Evolutionary conservation across 1,284 basidiomycete species (phyloP).

Genomic region (Pyrrhoderma noxium): DNA sequence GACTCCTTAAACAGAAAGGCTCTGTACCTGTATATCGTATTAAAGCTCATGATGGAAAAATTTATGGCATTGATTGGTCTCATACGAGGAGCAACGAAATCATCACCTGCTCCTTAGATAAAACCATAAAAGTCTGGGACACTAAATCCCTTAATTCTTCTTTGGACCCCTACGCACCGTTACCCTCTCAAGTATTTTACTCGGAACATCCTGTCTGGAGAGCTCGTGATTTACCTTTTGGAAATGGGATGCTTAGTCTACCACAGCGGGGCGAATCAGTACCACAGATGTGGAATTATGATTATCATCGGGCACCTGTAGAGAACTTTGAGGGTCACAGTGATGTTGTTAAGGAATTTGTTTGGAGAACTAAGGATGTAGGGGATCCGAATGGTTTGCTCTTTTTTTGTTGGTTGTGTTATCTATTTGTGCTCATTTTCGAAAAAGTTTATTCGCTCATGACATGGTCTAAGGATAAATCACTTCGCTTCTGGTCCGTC

Average conservation of each 20-base stretch:
- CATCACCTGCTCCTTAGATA: conserved; percentile 89
- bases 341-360: conserved; percentile 96
- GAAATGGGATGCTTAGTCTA: conserved; percentile 80
- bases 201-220: conserved; percentile 93
- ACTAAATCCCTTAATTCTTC: conserved; percentile 29
- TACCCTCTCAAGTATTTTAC: conserved; percentile 44
- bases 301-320: conserved; percentile 46
- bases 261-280: conserved; percentile 85
- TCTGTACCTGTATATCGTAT: conserved; percentile 75
- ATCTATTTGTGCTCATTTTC: conserved; percentile 30
- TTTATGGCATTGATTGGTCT: conserved; percentile 96
- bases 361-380: conserved; percentile 73
- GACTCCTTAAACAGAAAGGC: conserved; percentile 57
- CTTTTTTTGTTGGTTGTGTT: neutral
- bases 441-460: conserved; percentile 85
- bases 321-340: conserved; percentile 83
- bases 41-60: conserved; percentile 78
- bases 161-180: conserved; percentile 32
- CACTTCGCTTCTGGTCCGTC: conserved; percentile 88
- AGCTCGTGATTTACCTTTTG: conserved; percentile 89
- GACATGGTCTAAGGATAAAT: conserved; percentile 96
- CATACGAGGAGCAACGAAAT: conserved; percentile 67
- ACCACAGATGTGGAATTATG: conserved; percentile 76
- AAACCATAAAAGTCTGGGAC: conserved; percentile 84
- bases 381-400: conserved; percentile 32